phyloP scores from a whole-genome alignment of 106 monocot species.

The Platanthera zijinensis region DNA sequence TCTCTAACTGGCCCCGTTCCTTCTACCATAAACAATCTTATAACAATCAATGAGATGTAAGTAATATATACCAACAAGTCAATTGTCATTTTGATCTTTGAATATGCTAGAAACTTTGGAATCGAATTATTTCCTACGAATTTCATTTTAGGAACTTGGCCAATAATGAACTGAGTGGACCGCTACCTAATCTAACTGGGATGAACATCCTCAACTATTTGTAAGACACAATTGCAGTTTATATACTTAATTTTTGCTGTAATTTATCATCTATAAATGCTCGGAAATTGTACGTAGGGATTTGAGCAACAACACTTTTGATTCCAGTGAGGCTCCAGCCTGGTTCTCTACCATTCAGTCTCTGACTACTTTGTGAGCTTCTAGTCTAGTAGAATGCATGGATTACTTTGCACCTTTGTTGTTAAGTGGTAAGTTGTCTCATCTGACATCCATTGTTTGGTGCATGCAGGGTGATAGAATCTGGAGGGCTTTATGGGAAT shows the following conservation, averaged over 20 bases:
- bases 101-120: background rate
- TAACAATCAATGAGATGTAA: slow-evolving; percentile 57
- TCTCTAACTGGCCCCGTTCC: slow-evolving; percentile 57
- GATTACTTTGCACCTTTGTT: background rate
- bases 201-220: slow-evolving; percentile 47
- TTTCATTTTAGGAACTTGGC: slow-evolving; percentile 59
- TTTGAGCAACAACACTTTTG: slow-evolving; percentile 85
- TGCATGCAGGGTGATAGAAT: slow-evolving; percentile 47
- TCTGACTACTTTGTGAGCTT: slow-evolving; percentile 60
- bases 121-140: background rate
- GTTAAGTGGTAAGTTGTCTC: background rate
- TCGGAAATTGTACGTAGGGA: slow-evolving; percentile 35
- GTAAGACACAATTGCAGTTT: slow-evolving; percentile 35
- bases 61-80: slow-evolving; percentile 12
- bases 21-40: slow-evolving; percentile 51
- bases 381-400: background rate
- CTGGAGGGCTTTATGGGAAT: slow-evolving; percentile 37
- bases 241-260: background rate
- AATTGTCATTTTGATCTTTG: background rate
- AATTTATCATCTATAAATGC: background rate
- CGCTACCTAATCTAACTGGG: slow-evolving; percentile 47
- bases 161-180: slow-evolving; percentile 58
- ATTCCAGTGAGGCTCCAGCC: slow-evolving; percentile 34
- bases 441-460: slow-evolving; percentile 4
- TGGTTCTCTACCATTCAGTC: slow-evolving; percentile 56